Base-by-base conservation (phyloP, 2,329 filamentous ascomycete genomes). In the Xylaria sp. region DNA sequence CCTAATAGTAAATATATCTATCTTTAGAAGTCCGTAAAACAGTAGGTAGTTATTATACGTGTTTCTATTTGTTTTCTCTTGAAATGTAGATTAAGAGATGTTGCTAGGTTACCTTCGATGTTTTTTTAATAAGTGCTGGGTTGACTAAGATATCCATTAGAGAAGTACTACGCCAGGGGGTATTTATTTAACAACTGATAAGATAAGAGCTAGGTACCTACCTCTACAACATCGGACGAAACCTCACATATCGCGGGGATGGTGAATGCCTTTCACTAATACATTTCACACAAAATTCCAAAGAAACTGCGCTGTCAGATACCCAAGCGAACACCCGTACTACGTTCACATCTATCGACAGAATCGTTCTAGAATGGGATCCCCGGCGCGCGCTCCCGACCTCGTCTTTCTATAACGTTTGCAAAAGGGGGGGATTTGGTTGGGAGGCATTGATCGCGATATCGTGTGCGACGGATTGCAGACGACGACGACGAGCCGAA, bases 131-230 rank as follows among this genome's bases (percentile, higher is more conserved):
- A 28, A 28, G 28, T 28, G 28, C 28, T 28, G 6, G 28, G 28
- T 28, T 28, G 28, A 28, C 28, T 28, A 28, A 28, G 28, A 28
- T 28, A 28, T 28, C 25, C 25, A 28, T 4, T 1, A 4, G 28
- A 28, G 6, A 28, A 2, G 25, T 4, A 43, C 13, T 54, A 54
- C 51, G 15, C 3, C 31, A 36, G 18, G 18, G 31, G 52, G n/a
- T 31, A 28, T 28, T 28, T 5, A 6, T 8, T 55, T 13, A 3
- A 36, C 4, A 49, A n/a, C 51, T 41, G 67, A 69, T 69, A 69
- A 69, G 67, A 69, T 69, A 69, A 69, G 59, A 36, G 28, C 28
- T 28, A 1, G 36, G 13, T 61, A 25, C 12, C 25, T 23, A 48
- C 28, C 28, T 28, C 28, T 28, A 36, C 33, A 10, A 36, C 20